phyloP scores from a whole-genome alignment of 495 filamentous ascomycete genomes.

The Daldinia grandis region DNA sequence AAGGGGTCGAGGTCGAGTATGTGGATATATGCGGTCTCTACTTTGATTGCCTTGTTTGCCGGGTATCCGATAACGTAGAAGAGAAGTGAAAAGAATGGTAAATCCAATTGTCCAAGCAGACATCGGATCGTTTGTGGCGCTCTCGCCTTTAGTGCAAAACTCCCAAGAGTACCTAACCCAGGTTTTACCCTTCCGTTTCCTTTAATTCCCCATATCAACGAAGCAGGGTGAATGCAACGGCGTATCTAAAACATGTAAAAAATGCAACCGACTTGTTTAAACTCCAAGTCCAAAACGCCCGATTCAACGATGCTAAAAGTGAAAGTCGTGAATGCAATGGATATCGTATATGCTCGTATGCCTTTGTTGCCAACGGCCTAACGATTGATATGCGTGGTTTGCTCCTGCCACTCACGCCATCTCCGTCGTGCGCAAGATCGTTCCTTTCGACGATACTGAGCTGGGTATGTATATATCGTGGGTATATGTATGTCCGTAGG shows the following conservation, averaged over 20 bases:
- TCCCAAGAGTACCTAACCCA: neutral
- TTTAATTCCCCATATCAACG: conserved; percentile 2
- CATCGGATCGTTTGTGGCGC: conserved; percentile 1
- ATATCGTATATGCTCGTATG: conserved; percentile 38
- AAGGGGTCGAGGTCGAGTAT: neutral
- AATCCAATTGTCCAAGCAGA: conserved; percentile 12
- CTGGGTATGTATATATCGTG: conserved; percentile 19
- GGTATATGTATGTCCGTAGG: conserved; percentile 16
- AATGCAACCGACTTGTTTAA: conserved; percentile 27
- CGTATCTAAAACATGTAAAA: conserved; percentile 11
- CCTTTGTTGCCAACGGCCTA: conserved; percentile 9
- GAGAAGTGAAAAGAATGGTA: conserved; percentile 14
- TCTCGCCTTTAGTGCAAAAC: conserved; percentile 1
- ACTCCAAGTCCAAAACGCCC: conserved; percentile 37
- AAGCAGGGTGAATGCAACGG: conserved; percentile 3
- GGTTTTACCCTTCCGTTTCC: conserved; percentile 2
- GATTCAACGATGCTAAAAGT: conserved; percentile 22
- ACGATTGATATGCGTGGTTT: conserved; percentile 6
- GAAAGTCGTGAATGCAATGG: conserved; percentile 39
- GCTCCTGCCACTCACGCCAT: conserved; percentile 4
- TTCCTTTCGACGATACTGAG: conserved; percentile 6
- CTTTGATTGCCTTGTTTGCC: conserved; percentile 4
- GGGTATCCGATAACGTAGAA: conserved; percentile 6
- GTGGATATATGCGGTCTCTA: neutral
- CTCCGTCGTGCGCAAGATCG: conserved; percentile 3